These are phyloP conservation scores for Elsinoe perseae DNA, from an alignment of 2,329 filamentous ascomycete genomes.

Conservation along the genomic window DNA sequence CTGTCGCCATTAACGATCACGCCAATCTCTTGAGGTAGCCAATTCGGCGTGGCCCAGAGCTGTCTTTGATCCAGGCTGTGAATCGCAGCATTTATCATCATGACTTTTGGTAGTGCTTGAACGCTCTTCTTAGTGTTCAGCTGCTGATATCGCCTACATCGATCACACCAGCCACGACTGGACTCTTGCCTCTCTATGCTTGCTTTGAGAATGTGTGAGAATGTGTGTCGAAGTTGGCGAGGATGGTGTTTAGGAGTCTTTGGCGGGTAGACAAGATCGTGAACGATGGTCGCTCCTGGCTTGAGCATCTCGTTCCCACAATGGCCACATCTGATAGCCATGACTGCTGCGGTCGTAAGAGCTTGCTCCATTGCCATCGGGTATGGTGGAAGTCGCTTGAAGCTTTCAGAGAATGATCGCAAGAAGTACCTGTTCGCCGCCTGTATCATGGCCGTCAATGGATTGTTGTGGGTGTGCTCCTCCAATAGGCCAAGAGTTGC, in stretches of 20 bases:
- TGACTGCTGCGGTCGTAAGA: conserved; percentile 63
- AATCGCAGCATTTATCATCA: conserved; percentile 77
- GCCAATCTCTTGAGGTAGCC: conserved; percentile 89
- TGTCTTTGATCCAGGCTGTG: conserved; percentile 65
- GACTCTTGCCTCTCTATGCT: conserved; percentile 86
- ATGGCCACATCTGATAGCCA: conserved; percentile 72
- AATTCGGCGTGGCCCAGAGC: conserved; percentile 82
- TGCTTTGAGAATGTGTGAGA: conserved; percentile 85
- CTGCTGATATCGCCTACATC: conserved; percentile 84
- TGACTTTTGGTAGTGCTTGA: conserved; percentile 70
- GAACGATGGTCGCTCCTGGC: conserved; percentile 70
- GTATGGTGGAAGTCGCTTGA: conserved; percentile 56
- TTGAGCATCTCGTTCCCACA: conserved; percentile 81
- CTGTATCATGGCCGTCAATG: conserved; percentile 76
- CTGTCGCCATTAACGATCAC: conserved; percentile 76
- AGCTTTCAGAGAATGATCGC: conserved; percentile 64
- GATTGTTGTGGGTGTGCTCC: conserved; percentile 65
- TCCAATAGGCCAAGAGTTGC: conserved; percentile 73
- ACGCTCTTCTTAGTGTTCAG: conserved; percentile 79
- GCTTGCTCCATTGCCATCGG: conserved; percentile 63
- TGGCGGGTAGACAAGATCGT: conserved; percentile 74
- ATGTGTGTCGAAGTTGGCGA: conserved; percentile 49
- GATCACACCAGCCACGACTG: conserved; percentile 85
- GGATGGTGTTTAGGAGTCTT: conserved; percentile 39
- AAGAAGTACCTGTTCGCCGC: conserved; percentile 77